Base-by-base conservation (phyloP, 2,329 filamentous ascomycete genomes). In the Xylaria sp. region DNA sequence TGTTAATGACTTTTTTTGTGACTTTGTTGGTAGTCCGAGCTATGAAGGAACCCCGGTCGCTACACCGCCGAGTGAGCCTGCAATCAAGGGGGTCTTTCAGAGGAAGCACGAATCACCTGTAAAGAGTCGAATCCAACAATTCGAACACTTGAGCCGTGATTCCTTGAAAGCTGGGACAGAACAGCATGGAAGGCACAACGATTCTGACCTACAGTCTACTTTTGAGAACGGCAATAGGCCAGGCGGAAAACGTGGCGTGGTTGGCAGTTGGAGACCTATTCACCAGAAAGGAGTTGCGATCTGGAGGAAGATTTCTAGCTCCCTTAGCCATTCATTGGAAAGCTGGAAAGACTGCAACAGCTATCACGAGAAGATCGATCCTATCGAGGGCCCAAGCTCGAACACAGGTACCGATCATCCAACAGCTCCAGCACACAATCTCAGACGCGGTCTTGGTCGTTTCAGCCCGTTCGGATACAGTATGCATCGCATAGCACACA, bases 271-370 rank as follows among this genome's bases (percentile, higher is more conserved):
- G 70, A 74, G 37, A 13, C 74, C 75, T 6, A 71, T 77, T n/a
- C 73, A 74, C n/a, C 55, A 74, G 58, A 73, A 70, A 55, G 74
- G 75, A n/a, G 67, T 61, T 48, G 69, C 71, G 2, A 66, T 77
- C 2, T 79, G 77, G 77, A 73, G 77, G 25, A 76, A 74, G 62
- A 77, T 79, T 13, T 79, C 78, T 13, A 74, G 66, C 32, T 72
- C 76, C 9, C 70, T 79, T 23, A 68, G 69, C 32, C 71, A 74
- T 23, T 72, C 76, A n/a, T 46, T 63, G 2, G 74, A 76, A n/a
- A 70, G 66, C 37, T 66, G 70, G 54, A 74, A 67, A 57, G 68
- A 69, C 41, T 58, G 52, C 20, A 65, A 65, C 28, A 50, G 63
- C n/a, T 57, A 51, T 10, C 57, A 65, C 56, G 70, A 72, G 2